These are phyloP conservation scores for Schoenoplectus tabernaemontani DNA, from an alignment of 202 grass and related monocot species.

Conservation along the genomic window DNA sequence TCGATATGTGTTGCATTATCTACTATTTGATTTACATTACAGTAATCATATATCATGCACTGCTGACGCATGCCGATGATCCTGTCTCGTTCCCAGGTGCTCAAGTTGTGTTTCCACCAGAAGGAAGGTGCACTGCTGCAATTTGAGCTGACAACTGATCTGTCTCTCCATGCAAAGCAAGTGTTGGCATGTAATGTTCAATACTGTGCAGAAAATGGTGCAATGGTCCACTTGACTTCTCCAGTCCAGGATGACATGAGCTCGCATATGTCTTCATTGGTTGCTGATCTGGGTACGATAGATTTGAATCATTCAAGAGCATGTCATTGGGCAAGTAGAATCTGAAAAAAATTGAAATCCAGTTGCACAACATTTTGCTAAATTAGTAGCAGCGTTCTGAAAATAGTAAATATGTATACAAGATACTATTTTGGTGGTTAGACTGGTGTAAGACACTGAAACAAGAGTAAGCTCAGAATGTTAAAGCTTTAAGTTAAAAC, in stretches of 20 bases:
- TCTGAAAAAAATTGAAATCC: background rate
- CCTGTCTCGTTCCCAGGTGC: slow-evolving; percentile 11
- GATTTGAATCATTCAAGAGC: background rate
- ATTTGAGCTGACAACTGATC: background rate
- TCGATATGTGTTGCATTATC: slow-evolving; percentile 13
- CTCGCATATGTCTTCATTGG: slow-evolving; percentile 22
- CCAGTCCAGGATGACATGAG: slow-evolving; percentile 23
- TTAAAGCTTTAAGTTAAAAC: background rate
- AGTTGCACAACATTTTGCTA: background rate
- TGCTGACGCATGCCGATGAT: slow-evolving; percentile 8
- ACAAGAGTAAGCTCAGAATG: background rate
- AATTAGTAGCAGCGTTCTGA: background rate
- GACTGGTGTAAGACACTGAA: background rate
- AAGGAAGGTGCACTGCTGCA: background rate
- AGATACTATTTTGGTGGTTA: background rate
- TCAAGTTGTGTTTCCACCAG: background rate
- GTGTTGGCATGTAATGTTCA: background rate
- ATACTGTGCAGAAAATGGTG: slow-evolving; percentile 18
- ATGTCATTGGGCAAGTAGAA: background rate
- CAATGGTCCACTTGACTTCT: slow-evolving; percentile 23
- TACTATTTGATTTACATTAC: slow-evolving; percentile 17
- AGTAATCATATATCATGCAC: slow-evolving; percentile 25
- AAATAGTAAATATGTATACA: background rate
- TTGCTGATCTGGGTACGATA: slow-evolving; percentile 13
- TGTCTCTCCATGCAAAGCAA: background rate